phyloP scores from a whole-genome alignment of 345 rosid species.

The Laguncularia racemosa region DNA sequence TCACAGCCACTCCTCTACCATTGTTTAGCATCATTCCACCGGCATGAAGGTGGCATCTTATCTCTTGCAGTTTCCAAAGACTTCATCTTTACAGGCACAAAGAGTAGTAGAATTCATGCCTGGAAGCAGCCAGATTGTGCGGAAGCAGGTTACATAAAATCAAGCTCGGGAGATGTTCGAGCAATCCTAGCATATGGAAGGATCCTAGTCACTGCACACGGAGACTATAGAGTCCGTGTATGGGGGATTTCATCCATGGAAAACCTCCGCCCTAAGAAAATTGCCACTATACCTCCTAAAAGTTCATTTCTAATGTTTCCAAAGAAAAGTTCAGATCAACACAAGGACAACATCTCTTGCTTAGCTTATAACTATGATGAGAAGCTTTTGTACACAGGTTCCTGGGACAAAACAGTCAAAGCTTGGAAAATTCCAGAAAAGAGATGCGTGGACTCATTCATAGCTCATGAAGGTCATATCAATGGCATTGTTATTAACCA shows the following conservation, averaged over 20 bases:
- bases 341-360: constrained; percentile 23
- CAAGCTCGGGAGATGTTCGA: constrained; percentile 6
- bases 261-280: constrained; percentile 10
- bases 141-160: constrained; percentile 8
- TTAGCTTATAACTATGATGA: constrained; percentile 19
- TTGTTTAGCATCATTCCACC: constrained; percentile 14
- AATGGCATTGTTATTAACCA: constrained; percentile 10
- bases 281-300: constrained; percentile 7
- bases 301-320: constrained; percentile 6
- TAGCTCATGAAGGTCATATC: constrained; percentile 29
- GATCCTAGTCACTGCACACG: constrained; percentile 13
- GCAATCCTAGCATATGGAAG: constrained; percentile 9
- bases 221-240: constrained; percentile 8
- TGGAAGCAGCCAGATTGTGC: constrained; percentile 13
- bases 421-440: constrained; percentile 47
- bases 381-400: constrained; percentile 61
- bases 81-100: constrained; percentile 13
- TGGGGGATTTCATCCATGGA: constrained; percentile 10
- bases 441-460: constrained; percentile 26
- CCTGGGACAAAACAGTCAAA: constrained; percentile 84
- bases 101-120: constrained; percentile 10
- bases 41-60: constrained; percentile 10
- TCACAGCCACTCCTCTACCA: constrained; percentile 13
- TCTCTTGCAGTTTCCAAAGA: constrained; percentile 12
- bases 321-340: constrained; percentile 32